These are phyloP conservation scores for Diaporthe amygdali DNA, from an alignment of 2,329 filamentous ascomycete genomes.

Conservation along the genomic window DNA sequence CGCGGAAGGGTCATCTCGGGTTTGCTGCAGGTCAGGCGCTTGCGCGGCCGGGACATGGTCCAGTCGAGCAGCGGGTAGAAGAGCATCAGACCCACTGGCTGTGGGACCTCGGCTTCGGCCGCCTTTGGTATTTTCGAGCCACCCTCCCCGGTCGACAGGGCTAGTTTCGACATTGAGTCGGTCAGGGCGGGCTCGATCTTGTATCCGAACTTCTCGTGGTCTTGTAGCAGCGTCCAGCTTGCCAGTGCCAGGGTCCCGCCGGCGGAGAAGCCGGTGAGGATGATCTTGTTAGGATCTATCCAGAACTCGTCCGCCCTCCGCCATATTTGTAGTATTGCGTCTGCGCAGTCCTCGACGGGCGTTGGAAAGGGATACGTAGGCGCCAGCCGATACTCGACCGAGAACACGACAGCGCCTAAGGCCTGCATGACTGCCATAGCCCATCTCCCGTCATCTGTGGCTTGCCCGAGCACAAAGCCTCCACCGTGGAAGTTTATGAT, in stretches of 20 bases:
- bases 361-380: conserved; percentile 69
- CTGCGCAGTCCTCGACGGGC: conserved; percentile 69
- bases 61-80: conserved; percentile 71
- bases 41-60: conserved; percentile 59
- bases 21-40: conserved; percentile 56
- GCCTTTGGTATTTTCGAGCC: conserved; percentile 36
- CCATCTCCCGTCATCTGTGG: conserved; percentile 68
- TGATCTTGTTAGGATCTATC: conserved; percentile 60
- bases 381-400: conserved; percentile 71
- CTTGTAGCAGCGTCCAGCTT: conserved; percentile 40
- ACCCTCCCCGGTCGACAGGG: conserved; percentile 41
- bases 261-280: conserved; percentile 69
- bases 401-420: conserved; percentile 63
- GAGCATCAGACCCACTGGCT: conserved; percentile 57
- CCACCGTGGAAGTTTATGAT: conserved; percentile 73
- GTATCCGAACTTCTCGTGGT: conserved; percentile 32
- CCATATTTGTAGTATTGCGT: conserved; percentile 66
- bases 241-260: conserved; percentile 62
- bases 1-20: conserved; percentile 65
- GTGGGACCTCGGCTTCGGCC: conserved; percentile 36
- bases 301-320: conserved; percentile 60
- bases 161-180: background rate
- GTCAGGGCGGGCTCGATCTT: conserved; percentile 45
- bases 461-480: conserved; percentile 68
- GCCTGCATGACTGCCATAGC: conserved; percentile 56